Percentiles rank a stretch among this genome's conserved stretches.
These are phyloP conservation scores for Colletotrichum sansevieriae DNA, from an alignment of 2,329 filamentous ascomycete genomes.

Conservation along the genomic window DNA sequence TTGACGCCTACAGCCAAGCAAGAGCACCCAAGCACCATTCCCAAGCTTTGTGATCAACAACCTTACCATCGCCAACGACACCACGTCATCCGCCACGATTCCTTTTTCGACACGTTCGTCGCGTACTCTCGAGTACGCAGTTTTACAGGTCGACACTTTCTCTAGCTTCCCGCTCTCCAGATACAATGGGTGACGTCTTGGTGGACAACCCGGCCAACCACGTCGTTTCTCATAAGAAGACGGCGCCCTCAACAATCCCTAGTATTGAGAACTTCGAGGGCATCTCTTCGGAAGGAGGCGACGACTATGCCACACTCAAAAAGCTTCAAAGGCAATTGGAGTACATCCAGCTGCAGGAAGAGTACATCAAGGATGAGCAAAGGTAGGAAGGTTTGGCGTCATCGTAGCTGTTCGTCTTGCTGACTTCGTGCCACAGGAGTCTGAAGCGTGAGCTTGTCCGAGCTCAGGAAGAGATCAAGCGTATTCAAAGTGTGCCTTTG, in stretches of 20 bases:
- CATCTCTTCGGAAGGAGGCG: slow-evolving; percentile 81
- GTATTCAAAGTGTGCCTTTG: slow-evolving; percentile 96
- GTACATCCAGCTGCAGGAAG: slow-evolving; percentile 97
- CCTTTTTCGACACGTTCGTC: not conserved
- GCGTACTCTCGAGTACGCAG: not conserved
- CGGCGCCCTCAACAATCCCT: slow-evolving; percentile 83
- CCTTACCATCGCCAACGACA: slow-evolving; percentile 28
- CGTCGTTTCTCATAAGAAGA: slow-evolving; percentile 84
- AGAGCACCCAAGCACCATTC: slow-evolving; percentile 16
- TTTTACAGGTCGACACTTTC: not conserved
- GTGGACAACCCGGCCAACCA: slow-evolving; percentile 85
- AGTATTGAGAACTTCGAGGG: slow-evolving; percentile 93
- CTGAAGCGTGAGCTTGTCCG: slow-evolving; percentile 97
- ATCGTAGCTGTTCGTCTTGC: slow-evolving; percentile 14
- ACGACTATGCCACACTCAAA: slow-evolving; percentile 96
- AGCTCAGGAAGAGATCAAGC: slow-evolving; percentile 99
- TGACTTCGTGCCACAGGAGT: slow-evolving; percentile 68
- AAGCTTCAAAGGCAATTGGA: slow-evolving; percentile 96
- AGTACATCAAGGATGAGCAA: slow-evolving; percentile 99
- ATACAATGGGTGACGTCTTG: slow-evolving; percentile 85
- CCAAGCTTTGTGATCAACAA: slow-evolving; percentile 24
- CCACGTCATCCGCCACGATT: slow-evolving; percentile 4
- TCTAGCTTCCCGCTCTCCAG: slow-evolving; percentile 20
- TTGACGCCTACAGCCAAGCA: slow-evolving; percentile 43
- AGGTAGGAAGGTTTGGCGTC: slow-evolving; percentile 63